Percentiles rank a stretch among this genome's conserved stretches.
phyloP scores from a whole-genome alignment of 352 stramenopile species.

The Globisporangium yorkense region DNA sequence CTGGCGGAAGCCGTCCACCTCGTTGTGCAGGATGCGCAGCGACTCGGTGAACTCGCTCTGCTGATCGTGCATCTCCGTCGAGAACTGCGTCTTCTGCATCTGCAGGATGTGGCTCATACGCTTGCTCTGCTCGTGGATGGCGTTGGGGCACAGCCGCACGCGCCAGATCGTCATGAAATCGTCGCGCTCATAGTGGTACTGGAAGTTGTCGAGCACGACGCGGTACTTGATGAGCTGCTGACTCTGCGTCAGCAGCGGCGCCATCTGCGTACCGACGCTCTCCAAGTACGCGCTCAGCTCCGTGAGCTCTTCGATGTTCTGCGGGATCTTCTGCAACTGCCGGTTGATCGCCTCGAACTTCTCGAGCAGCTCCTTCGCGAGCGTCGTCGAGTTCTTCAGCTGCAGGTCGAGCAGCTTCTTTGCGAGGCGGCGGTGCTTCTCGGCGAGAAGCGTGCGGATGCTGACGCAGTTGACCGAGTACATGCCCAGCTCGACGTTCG shows the following conservation, averaged over 20 bases:
- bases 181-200: constrained; percentile 81
- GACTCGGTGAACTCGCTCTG: constrained; percentile 88
- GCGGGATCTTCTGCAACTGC: constrained; percentile 79
- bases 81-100: constrained; percentile 82
- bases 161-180: constrained; percentile 90
- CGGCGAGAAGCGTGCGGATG: constrained; percentile 61
- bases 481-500: constrained; percentile 75
- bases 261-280: constrained; percentile 51
- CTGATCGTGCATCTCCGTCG: constrained; percentile 89
- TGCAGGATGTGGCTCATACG: constrained; percentile 74
- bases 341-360: constrained; percentile 84
- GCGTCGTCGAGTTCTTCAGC: constrained; percentile 59
- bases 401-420: constrained; percentile 77
- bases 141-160: constrained; percentile 82
- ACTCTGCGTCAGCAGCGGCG: constrained; percentile 60
- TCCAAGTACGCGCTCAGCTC: constrained; percentile 87
- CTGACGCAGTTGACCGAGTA: constrained; percentile 75
- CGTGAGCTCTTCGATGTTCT: constrained; percentile 91
- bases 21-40: constrained; percentile 77
- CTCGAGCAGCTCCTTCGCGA: constrained; percentile 71
- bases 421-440: constrained; percentile 68
- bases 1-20: constrained; percentile 83
- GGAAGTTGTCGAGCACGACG: constrained; percentile 70
- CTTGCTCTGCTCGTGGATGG: constrained; percentile 84
- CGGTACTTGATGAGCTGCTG: constrained; percentile 80